phyloP scores from a whole-genome alignment of 768 basidiomycete genomes.

The Leccinellum rugosiceps region DNA sequence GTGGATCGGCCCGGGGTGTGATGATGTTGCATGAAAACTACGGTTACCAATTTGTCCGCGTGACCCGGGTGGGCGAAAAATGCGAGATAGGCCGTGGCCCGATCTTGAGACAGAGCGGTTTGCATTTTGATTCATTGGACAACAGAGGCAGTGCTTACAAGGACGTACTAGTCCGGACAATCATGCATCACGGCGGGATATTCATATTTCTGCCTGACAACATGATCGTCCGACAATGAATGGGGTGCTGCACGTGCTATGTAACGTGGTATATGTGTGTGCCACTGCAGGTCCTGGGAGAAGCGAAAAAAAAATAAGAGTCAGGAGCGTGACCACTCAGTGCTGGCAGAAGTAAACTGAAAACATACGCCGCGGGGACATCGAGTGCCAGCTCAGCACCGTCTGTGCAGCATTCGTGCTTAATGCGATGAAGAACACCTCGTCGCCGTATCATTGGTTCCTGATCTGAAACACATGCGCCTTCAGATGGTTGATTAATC shows the following conservation, averaged over 20 bases:
- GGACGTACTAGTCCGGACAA: too few species aligned
- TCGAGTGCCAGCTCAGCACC: constrained; percentile 2
- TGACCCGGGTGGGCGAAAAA: not conserved
- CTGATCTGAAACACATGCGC: not conserved
- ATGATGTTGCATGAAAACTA: too few species aligned
- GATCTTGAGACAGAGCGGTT: too few species aligned
- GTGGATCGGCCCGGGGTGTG: not conserved
- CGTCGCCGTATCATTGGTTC: not conserved
- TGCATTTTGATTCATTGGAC: not conserved
- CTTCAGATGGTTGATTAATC: not conserved
- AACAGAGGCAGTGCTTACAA: not conserved
- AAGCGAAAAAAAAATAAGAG: not conserved
- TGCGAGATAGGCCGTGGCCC: not conserved
- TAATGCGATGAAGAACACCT: not conserved
- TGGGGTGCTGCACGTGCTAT: too few species aligned
- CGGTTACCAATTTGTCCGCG: not conserved
- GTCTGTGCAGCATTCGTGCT: not conserved
- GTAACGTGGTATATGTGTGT: not conserved
- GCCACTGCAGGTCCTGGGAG: not conserved
- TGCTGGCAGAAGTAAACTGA: not conserved
- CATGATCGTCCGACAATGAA: not conserved
- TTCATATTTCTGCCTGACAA: not conserved
- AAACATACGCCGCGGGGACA: not conserved
- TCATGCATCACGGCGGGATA: too few species aligned
- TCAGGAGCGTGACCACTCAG: not conserved